Base-by-base conservation (phyloP, 148 eudicot species). In the Diospyros lotus region DNA sequence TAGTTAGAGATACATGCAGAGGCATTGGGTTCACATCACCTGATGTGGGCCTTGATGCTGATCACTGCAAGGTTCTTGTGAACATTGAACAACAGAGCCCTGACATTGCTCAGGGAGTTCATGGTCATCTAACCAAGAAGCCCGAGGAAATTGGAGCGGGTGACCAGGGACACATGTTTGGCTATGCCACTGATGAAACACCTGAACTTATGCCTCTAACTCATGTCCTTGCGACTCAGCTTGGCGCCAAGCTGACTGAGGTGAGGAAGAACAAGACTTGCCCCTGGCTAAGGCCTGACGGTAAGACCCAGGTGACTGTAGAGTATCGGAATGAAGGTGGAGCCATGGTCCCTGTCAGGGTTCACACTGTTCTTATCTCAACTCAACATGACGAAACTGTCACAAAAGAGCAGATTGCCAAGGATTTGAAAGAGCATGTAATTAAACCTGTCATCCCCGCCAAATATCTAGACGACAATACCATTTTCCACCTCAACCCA, bases 161-260 rank as follows among this genome's bases (percentile, higher is more conserved):
- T 70, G 87, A 84, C 77, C 87, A 84, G 61, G 87, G 87, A n/a
- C 87, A 84, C 81, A 84, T 84, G 87, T 84, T 84, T 73, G 88
- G 88, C 59, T 85, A 85, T 72, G 88, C 88, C 40, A 85, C 88
- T 53, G 88, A 85, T 69, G 88, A 85, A 75, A 85, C 88, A 12
- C 85, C 88, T 2, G 88, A 85, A 59, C 75, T 80, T 28, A 85
- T 85, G 88, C 88, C 88, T 6, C 79, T 85, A 4, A 85, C 84
- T 59, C 88, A 85, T 70, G 86, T 85, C 78, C 82, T 85, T 28
- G 88, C 88, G 51, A 82, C 88, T 64, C 80, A 85, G 84, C 86
- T 85, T 52, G 88, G 82, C 1, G 82, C 86, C 62, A 77, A 73
- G 80, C 86, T 85, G 52, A 80, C 88, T 4, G 82, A 80, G 73